Base-by-base conservation (phyloP, 2,329 filamentous ascomycete genomes). In the Botrytis galanthina region DNA sequence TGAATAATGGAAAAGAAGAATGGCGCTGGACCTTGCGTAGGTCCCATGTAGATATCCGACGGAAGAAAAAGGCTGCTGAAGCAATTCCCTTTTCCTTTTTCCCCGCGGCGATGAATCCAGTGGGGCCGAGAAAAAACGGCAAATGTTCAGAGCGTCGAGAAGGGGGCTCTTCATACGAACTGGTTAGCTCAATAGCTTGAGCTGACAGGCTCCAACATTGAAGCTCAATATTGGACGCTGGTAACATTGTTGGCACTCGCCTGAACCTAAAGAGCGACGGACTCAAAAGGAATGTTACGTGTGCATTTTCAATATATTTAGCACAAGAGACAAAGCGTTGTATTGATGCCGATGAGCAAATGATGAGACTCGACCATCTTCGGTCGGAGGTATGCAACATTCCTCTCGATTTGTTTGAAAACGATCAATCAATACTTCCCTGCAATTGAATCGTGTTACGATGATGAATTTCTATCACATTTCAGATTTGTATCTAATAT, bases 41-140 rank as follows among this genome's bases (percentile, higher is more conserved):
- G 54, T 68, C 42, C 66, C 51, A 72, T 72, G 71, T 68, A 44
- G 39, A 72, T 60, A 67, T 69, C 71, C 71, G 71, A 72, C 71
- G 71, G 71, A 69, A 68, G 71, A 72, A 72, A 72, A 62, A 51
- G 62, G 44, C 63, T 72, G 62, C 62, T 72, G 71, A 72, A 68
- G 63, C 48, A 69, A 68, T 51, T 54, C 32, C 62, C 62, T 72
- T 68, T 35, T 59, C 63, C 57, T 51, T 54, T 71, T 64, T 32
- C 64, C 51, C 62, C 71, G 71, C 71, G 62, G 71, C 71, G 51
- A 68, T 60, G 35, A 60, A 69, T 59, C 66, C 39, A 42, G 62
- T 72, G 71, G 71, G 70, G 62, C 71, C 71, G 46, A 72, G 61
- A 46, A 18, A 14, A 14, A 35, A 67, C 16, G 18, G 61, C 46